A percentile compares a stretch with the other conserved stretches of the same genome.
Conservation (phyloP, 257 asterid genomes). For the Solanum bulbocastanum region DNA sequence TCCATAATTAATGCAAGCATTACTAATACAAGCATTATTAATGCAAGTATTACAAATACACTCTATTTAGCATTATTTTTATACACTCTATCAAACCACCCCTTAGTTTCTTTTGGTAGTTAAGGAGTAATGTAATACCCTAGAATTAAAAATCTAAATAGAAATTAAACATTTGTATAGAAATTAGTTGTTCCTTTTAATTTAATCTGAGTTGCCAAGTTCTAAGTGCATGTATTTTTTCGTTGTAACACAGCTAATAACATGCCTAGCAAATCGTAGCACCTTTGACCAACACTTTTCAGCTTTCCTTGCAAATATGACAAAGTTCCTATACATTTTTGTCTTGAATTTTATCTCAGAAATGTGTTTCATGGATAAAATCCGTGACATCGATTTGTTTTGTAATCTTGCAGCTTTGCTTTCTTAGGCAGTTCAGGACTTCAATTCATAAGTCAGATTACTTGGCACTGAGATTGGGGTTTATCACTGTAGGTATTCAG, state of each 20-base stretch:
- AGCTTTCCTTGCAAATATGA: not conserved
- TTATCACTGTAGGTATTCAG: conserved; percentile 74
- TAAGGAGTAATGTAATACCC: not conserved
- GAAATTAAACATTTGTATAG: not conserved
- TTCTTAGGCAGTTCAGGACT: conserved; percentile 66
- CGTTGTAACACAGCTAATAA: not conserved
- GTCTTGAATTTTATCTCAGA: not conserved
- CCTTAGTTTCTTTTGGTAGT: too few species aligned
- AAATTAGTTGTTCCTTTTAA: not conserved
- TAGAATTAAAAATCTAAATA: not conserved
- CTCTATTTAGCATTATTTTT: too few species aligned
- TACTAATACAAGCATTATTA: too few species aligned
- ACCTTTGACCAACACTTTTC: not conserved
- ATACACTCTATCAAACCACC: too few species aligned
- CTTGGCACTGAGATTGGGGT: conserved; percentile 77
- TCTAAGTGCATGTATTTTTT: not conserved
- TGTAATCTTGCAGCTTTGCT: conserved; percentile 64
- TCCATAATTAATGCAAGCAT: too few species aligned
- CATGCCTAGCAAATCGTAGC: not conserved
- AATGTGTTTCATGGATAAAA: not conserved
- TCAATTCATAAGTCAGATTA: conserved; percentile 70
- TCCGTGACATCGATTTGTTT: not conserved
- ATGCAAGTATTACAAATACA: too few species aligned
- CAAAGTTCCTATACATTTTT: not conserved
- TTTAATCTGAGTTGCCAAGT: not conserved